A percentile compares a stretch with the other conserved stretches of the same genome.
phyloP scores from a whole-genome alignment of 2,329 filamentous ascomycete genomes.

The Niveomyces coronatus region DNA sequence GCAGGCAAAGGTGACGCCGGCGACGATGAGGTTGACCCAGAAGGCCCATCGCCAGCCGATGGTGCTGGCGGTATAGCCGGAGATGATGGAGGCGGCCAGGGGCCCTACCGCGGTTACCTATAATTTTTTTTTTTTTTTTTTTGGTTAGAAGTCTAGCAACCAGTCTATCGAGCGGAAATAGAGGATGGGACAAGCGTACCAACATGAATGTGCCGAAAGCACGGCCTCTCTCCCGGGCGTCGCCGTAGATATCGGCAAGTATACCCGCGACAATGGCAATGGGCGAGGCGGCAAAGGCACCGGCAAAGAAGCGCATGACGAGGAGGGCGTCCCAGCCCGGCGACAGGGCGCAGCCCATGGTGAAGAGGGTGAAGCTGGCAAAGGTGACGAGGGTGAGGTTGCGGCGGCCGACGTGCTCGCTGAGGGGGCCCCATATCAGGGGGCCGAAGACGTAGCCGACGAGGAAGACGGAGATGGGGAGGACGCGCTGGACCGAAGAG shows the following conservation, averaged over 20 bases:
- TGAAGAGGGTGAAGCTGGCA: slow-evolving; percentile 37
- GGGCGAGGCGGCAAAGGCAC: slow-evolving; percentile 44
- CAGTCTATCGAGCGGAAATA: too few species aligned
- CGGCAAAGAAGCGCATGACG: slow-evolving; percentile 43
- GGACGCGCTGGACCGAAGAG: slow-evolving; percentile 31
- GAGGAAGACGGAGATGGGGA: slow-evolving; percentile 55
- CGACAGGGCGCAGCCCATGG: slow-evolving; percentile 45
- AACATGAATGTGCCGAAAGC: slow-evolving; percentile 56
- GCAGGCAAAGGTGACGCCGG: slow-evolving; percentile 48
- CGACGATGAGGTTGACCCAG: slow-evolving; percentile 60
- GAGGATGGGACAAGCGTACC: too few species aligned
- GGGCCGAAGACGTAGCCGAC: slow-evolving; percentile 54
- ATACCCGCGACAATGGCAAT: slow-evolving; percentile 54
- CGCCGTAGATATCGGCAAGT: slow-evolving; percentile 55
- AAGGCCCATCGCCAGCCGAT: slow-evolving; percentile 62
- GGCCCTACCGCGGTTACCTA: slow-evolving; percentile 55
- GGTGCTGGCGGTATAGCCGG: slow-evolving; percentile 47
- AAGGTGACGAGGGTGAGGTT: slow-evolving; percentile 36
- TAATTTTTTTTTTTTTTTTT: too few species aligned
- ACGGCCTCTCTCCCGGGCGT: slow-evolving; percentile 39
- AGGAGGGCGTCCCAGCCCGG: slow-evolving; percentile 43
- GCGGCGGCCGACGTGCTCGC: slow-evolving; percentile 52
- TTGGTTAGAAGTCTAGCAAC: too few species aligned
- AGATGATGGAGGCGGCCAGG: slow-evolving; percentile 54
- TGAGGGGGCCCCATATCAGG: slow-evolving; percentile 53